phyloP scores from a whole-genome alignment of 23 red algal genomes.

The Gracilariopsis chorda region DNA sequence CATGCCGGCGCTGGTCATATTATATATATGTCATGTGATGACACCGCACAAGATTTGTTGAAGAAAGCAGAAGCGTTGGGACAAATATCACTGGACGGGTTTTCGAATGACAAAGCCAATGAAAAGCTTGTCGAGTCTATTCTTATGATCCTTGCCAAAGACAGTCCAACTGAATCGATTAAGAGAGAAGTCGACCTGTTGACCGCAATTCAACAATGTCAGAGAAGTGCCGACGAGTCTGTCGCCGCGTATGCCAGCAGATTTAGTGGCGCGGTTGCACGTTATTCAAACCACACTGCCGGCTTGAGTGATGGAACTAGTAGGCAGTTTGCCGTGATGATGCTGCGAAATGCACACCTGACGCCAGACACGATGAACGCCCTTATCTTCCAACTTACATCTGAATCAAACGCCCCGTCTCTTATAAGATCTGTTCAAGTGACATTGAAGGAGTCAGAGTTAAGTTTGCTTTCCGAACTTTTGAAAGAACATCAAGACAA shows the following conservation, averaged over 20 bases:
- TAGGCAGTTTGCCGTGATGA: slow-evolving; percentile 11
- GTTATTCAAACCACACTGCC: neutral
- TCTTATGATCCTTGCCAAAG: neutral
- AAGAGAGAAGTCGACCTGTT: slow-evolving; percentile 15
- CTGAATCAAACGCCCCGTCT: neutral
- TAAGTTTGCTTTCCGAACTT: neutral
- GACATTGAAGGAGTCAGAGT: neutral
- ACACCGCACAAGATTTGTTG: neutral
- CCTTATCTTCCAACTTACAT: neutral
- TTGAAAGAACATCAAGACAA: too few relatives aligned
- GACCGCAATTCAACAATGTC: neutral
- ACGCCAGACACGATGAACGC: slow-evolving; percentile 8
- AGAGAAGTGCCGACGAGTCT: neutral
- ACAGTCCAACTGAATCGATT: neutral
- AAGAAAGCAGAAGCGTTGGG: neutral
- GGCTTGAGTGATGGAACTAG: neutral
- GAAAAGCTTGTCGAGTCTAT: neutral
- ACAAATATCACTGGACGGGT: neutral
- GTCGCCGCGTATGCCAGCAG: neutral
- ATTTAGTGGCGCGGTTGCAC: neutral
- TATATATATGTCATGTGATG: neutral
- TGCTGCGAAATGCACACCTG: neutral
- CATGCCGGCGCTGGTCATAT: neutral
- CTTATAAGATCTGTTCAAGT: neutral
- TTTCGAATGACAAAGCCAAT: neutral